Evolutionary conservation across 1,139 yeast genomes (phyloP), one percentile per base, ranked within the genome.

Genomic region (Arxiozyma heterogenica): DNA sequence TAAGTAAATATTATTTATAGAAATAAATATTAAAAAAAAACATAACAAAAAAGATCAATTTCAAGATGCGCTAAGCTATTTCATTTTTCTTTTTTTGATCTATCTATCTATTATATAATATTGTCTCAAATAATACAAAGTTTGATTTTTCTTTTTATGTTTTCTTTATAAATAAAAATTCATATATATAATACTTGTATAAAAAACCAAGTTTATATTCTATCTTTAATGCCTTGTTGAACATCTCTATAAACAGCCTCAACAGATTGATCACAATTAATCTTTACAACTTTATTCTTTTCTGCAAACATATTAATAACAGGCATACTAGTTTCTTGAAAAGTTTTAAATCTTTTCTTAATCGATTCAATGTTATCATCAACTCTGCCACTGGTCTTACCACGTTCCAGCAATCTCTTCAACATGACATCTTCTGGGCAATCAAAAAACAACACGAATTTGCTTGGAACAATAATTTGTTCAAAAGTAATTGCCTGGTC

Each of bases 401-500:
- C 97, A 70, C 98, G 82, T 71, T 89, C 88, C 58, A 93, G 74
- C 60, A 93, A 77, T 68, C 98, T 82, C 60, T 80, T 73, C 61
- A 90, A 77, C 98, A 93, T 91, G 54, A 88, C 87, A 51, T 74
- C 71, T 72, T 93, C 98, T 5, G 97, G 95, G 71, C 98, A 93
- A 63, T 91, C 96, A 67, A 93, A 93, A 75, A 88, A 93, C 57
- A 93, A 76, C 1, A 95, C 86, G 72, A 90, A 82, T 48, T 86
- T 77, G 52, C 93, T 82, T 54, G 78, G 81, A 50, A 88, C 91
- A 50, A 93, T 82, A 58, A 82, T 77, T 54, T 86, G 81, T 73
- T 93, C 98, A 69, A 93, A 93, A 41, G 93, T 86, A 51, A 86
- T 59, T 0, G 98, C 98, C 74, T 93, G 98, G 73, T 93, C 98